A percentile compares a stretch with the other conserved stretches of the same genome.
Evolutionary conservation across 1,284 basidiomycete genomes (phyloP).

Genomic region (Mycena sp.): DNA sequence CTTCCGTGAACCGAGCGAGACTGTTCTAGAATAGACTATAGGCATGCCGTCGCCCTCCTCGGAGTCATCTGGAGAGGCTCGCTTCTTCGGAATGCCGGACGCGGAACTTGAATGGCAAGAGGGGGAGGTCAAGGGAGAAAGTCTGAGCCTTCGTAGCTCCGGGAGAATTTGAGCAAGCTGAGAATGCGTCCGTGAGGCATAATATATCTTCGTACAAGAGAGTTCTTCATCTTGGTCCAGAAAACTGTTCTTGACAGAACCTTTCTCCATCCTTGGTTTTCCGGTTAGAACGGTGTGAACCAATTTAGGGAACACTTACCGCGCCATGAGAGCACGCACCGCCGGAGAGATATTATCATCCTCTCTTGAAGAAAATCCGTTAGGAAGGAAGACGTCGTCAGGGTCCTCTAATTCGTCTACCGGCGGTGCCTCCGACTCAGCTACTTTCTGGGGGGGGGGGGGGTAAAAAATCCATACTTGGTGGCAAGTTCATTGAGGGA

Average conservation of each 20-base stretch:
- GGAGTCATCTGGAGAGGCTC: constrained; percentile 41
- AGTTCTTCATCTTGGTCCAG: constrained; percentile 55
- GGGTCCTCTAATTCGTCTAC: constrained; percentile 12
- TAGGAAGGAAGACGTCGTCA: constrained; percentile 67
- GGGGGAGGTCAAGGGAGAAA: constrained; percentile 28
- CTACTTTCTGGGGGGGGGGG: constrained; percentile 29
- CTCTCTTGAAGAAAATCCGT: constrained; percentile 32
- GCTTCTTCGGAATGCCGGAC: constrained; percentile 3
- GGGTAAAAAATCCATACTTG: background rate
- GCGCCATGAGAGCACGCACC: constrained; percentile 83
- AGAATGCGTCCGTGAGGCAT: constrained; percentile 95
- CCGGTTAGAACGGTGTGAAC: constrained; percentile 2
- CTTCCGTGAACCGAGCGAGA: constrained; percentile 90
- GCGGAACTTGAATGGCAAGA: constrained; percentile 22
- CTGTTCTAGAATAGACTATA: constrained; percentile 60
- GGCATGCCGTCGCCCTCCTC: constrained; percentile 35
- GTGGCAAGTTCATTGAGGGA: background rate
- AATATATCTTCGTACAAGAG: constrained; percentile 87
- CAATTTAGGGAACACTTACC: constrained; percentile 54
- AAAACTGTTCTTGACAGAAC: constrained; percentile 37
- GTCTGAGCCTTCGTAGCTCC: constrained; percentile 80
- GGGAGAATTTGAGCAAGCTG: constrained; percentile 92
- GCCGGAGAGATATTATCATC: constrained; percentile 79
- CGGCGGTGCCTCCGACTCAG: constrained; percentile 2
- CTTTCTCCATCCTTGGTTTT: constrained; percentile 38